Percentiles rank a stretch among this genome's conserved stretches.
Evolutionary conservation across 75 land plant species (phyloP).

Genomic region (Cryptomeria japonica): DNA sequence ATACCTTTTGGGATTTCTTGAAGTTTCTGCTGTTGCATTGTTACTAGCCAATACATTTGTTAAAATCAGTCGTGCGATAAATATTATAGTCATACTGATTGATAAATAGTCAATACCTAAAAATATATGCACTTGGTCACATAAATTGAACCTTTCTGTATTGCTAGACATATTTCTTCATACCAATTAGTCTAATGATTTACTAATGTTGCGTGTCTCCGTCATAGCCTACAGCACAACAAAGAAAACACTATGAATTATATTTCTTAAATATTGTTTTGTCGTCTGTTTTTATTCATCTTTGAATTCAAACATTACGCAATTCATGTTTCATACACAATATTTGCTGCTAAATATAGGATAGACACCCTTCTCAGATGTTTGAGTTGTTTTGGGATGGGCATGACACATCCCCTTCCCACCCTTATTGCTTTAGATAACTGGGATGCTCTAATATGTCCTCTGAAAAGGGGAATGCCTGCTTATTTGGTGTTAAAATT

Average conservation of each 20-base stretch:
- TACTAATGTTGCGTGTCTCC: background rate
- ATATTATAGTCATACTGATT: background rate
- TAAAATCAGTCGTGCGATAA: background rate
- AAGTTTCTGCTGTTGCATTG: background rate
- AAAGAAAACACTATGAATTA: background rate
- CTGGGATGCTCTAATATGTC: too few species aligned
- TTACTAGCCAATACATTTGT: background rate
- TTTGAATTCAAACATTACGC: background rate
- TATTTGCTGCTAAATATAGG: background rate
- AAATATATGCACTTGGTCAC: background rate
- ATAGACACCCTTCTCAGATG: too few species aligned
- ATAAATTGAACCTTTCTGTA: background rate
- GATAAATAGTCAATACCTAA: background rate
- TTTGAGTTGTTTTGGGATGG: too few species aligned
- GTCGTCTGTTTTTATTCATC: background rate
- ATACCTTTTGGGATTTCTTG: background rate
- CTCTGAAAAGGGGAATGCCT: too few species aligned
- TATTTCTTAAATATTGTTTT: background rate
- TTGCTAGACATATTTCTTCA: background rate
- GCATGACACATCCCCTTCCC: too few species aligned
- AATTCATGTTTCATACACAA: background rate
- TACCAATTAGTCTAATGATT: background rate
- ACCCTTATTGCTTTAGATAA: too few species aligned
- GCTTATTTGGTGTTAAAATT: too few species aligned
- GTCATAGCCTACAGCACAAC: background rate